Conservation (phyloP, 305 asterid species). For the Ruellia speciosa region DNA sequence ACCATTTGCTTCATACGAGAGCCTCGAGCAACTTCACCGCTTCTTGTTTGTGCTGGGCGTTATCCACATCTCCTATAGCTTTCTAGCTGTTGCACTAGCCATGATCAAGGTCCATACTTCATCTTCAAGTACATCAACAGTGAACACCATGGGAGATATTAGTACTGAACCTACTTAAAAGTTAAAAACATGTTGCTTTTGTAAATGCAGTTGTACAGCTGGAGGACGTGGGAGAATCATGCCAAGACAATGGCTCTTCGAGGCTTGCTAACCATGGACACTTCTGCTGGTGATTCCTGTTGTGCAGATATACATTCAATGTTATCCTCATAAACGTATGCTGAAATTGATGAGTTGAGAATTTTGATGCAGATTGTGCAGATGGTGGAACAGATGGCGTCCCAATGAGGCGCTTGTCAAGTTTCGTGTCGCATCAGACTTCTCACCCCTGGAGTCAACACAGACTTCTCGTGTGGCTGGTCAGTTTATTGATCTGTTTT, state of each 20-base stretch:
- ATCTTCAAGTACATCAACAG: conserved; percentile 6
- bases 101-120: conserved; percentile 59
- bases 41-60: conserved; percentile 73
- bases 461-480: conserved; percentile 87
- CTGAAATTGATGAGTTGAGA: not conserved
- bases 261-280: conserved; percentile 38
- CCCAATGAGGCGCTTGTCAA: conserved; percentile 52
- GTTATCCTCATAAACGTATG: not conserved
- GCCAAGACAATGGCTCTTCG: conserved; percentile 74
- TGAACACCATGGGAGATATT: too few relatives aligned
- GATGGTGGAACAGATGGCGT: conserved; percentile 28
- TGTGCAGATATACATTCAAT: not conserved
- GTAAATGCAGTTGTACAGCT: conserved; percentile 62
- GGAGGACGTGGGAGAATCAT: conserved; percentile 84
- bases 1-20: conserved; percentile 80
- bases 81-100: conserved; percentile 67
- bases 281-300: conserved; percentile 29
- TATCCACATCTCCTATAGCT: conserved; percentile 74
- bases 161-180: too few relatives aligned
- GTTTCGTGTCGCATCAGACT: conserved; percentile 55
- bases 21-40: conserved; percentile 93
- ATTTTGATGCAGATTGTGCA: conserved; percentile 33
- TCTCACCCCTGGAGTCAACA: conserved; percentile 90
- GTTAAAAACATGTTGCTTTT: not conserved
- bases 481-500: conserved; percentile 8